A percentile compares a stretch with the other conserved stretches of the same genome.
Conservation (phyloP, 441 rosid genomes). For the Viola pubescens region DNA sequence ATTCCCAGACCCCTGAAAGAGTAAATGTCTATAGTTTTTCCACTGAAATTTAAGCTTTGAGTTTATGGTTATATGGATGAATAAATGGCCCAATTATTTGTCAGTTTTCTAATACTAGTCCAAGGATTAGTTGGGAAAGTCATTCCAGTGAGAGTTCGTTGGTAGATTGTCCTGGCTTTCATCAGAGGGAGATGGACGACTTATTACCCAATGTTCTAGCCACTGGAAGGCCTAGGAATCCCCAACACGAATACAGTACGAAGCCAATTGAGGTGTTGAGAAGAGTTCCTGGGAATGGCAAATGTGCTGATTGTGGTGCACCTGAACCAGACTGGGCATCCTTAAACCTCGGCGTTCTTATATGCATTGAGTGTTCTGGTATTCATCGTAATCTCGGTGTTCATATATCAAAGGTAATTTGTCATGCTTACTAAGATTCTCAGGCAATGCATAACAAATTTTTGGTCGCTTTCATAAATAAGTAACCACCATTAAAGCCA, state of each 20-base stretch:
- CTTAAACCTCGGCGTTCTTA: constrained; percentile 83
- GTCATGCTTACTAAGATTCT: background rate
- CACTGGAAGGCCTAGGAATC: constrained; percentile 47
- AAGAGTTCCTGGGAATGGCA: constrained; percentile 76
- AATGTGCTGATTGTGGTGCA: constrained; percentile 94
- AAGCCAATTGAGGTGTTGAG: constrained; percentile 76
- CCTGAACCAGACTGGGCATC: constrained; percentile 99
- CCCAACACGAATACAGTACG: constrained; percentile 55
- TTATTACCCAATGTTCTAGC: constrained; percentile 29
- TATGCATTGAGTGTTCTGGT: constrained; percentile 97
- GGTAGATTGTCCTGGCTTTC: constrained; percentile 48
- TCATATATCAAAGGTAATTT: constrained; percentile 83
- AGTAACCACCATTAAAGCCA: too few species aligned
- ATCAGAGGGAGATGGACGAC: constrained; percentile 50
- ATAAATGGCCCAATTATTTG: constrained; percentile 15
- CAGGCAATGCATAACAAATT: too few species aligned
- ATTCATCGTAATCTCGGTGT: constrained; percentile 98
- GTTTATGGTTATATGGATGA: constrained; percentile 14
- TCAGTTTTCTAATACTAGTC: constrained; percentile 50
- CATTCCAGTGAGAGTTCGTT: constrained; percentile 46
- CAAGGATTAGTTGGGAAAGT: constrained; percentile 24
- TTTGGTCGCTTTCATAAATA: too few species aligned
- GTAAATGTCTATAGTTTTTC: constrained; percentile 30
- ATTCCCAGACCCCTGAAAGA: constrained; percentile 68
- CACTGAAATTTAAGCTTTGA: background rate